Base-by-base conservation (phyloP, 768 basidiomycete genomes). In the Rubroboletus satanas region DNA sequence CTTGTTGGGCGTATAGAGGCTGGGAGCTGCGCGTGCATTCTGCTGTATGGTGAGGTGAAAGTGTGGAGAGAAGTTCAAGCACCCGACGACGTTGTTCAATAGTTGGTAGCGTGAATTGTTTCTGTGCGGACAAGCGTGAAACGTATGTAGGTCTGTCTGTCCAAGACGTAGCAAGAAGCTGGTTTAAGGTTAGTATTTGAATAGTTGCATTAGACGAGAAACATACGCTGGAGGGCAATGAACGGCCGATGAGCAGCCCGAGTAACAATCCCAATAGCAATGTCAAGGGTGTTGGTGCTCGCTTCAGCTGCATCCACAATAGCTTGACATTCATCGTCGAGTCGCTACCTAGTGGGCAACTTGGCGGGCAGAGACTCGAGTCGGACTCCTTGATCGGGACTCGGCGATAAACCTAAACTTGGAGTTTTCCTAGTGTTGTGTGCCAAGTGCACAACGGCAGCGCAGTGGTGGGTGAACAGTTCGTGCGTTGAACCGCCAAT, bases 21-120 rank as follows among this genome's bases (percentile, higher is more conserved):
- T 98, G 96, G 5, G 91, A 78, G 62, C 81, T 78, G 49, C 90
- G 83, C 8, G 90, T 92, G 74, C 95, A 98, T 73, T 95, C 88
- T 54, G 86, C 87, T 18, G 97, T 98, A 70, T 98, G 88, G 67
- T 97, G 93, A 0, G 93, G 85, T 0, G 93, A 85, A 45, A 99
- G 82, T 5, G 88, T 87, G 29, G 88, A 88, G 52, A 99, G 79
- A 49, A 98, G 81, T 52, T 93, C 85, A 35, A 98, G 81, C 12
- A 98, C 84, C 23, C 94, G 87, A 28, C 78, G 78, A 14, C 97
- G 87, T 71, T 98, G 93, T 43, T 88, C 85, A 12, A 87, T 69
- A 0, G 89, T 90, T 1, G 96, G 96, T 1, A 90, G 77, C 28
- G 83, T 79, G 43, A 91, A 78, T 15, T 83, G 80, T 53, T 87